These are phyloP conservation scores for Coemansia sp. DNA, from an alignment of 192 early-diverging fungal species.

Conservation along the genomic window DNA sequence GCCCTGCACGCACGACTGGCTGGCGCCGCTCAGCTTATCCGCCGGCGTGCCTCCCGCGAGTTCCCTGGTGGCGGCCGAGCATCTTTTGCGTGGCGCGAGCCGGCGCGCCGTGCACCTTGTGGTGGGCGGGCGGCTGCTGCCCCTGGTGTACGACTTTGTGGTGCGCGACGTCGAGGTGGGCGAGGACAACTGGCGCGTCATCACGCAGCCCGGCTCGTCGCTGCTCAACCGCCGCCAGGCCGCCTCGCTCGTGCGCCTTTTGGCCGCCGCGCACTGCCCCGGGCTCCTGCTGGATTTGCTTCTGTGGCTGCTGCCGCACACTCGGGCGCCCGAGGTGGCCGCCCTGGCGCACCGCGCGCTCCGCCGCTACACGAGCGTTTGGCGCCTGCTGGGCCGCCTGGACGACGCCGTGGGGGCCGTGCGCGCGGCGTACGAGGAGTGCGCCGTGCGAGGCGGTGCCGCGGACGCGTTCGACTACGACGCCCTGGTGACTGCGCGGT, in stretches of 20 bases:
- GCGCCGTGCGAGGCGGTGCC: too few species aligned
- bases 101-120: slow-evolving; percentile 27
- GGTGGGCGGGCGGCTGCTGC: slow-evolving; percentile 32
- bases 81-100: slow-evolving; percentile 8
- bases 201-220: slow-evolving; percentile 70
- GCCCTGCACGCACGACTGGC: slow-evolving; percentile 37
- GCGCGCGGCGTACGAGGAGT: background rate
- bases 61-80: background rate
- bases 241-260: slow-evolving; percentile 32
- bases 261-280: slow-evolving; percentile 12
- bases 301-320: slow-evolving; percentile 38
- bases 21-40: slow-evolving; percentile 36
- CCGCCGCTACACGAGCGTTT: slow-evolving; percentile 18
- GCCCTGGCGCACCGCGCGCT: slow-evolving; percentile 17
- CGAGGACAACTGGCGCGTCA: slow-evolving; percentile 75
- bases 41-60: too few species aligned
- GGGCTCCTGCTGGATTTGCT: slow-evolving; percentile 36
- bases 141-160: slow-evolving; percentile 40
- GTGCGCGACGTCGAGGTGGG: slow-evolving; percentile 52
- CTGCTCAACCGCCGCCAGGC: slow-evolving; percentile 71
- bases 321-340: slow-evolving; percentile 8
- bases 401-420: slow-evolving; percentile 3
- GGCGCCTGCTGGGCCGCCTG: slow-evolving; percentile 26
- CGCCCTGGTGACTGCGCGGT: background rate
- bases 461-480: slow-evolving; percentile 30